These are phyloP conservation scores for Leishmania tropica DNA, from an alignment of 208 protist species.

Conservation along the genomic window DNA sequence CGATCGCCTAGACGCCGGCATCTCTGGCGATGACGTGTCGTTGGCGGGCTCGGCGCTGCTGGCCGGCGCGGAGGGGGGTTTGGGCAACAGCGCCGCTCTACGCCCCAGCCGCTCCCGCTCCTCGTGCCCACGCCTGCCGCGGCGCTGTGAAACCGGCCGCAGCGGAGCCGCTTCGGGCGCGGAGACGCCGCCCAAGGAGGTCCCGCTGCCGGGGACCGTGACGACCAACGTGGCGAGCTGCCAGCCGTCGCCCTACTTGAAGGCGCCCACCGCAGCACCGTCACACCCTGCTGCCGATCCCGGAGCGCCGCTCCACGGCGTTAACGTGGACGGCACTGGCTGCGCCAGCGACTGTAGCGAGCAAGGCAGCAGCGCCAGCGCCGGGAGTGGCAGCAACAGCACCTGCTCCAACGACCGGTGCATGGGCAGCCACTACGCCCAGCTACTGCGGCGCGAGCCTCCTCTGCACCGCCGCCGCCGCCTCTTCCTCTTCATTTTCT, in stretches of 20 bases:
- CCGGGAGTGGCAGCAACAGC: slow-evolving; percentile 12
- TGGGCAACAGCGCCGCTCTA: neutral
- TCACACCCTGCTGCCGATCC: neutral
- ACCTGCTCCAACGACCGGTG: slow-evolving; percentile 19
- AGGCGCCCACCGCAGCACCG: neutral
- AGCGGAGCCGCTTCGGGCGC: slow-evolving; percentile 8
- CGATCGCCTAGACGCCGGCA: slow-evolving; percentile 18
- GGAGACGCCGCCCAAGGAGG: neutral
- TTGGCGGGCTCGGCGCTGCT: too few relatives aligned
- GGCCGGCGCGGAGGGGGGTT: too few relatives aligned
- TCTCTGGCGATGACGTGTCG: neutral
- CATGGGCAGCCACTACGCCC: slow-evolving; percentile 26
- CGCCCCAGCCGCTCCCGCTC: slow-evolving; percentile 5
- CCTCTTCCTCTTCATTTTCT: slow-evolving; percentile 28
- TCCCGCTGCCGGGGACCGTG: neutral
- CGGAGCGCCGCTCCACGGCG: neutral
- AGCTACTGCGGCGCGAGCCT: slow-evolving; percentile 27
- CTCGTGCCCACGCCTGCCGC: slow-evolving; percentile 3
- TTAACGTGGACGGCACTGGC: neutral
- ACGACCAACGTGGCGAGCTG: neutral
- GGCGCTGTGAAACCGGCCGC: slow-evolving; percentile 1
- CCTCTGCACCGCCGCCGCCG: slow-evolving; percentile 27
- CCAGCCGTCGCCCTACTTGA: neutral
- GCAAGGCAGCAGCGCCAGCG: slow-evolving; percentile 1
- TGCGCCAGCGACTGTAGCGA: neutral